These are phyloP conservation scores for Heliamphora pulchella DNA, from an alignment of 179 eudicot genomes.

Conservation along the genomic window DNA sequence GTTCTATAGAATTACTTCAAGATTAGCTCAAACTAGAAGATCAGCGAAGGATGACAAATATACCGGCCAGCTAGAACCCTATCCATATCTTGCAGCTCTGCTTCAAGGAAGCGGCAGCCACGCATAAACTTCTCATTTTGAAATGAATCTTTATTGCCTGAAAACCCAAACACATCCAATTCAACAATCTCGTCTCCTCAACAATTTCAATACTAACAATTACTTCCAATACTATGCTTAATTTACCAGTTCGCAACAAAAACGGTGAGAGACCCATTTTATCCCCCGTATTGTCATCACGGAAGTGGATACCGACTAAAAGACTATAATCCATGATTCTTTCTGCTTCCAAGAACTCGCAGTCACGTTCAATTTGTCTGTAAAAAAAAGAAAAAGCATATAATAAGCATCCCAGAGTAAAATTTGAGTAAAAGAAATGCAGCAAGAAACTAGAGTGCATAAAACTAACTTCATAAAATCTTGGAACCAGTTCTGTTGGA, in stretches of 20 bases:
- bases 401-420: constrained; percentile 10
- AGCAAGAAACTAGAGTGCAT: not conserved
- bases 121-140: constrained; percentile 37
- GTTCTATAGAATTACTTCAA: not conserved
- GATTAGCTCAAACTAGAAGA: constrained; percentile 6
- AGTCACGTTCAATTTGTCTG: constrained; percentile 89
- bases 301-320: constrained; percentile 84
- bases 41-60: not conserved
- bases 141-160: constrained; percentile 27
- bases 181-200: constrained; percentile 9
- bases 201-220: not conserved
- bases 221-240: constrained; percentile 57
- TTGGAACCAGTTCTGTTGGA: constrained; percentile 72
- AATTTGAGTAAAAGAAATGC: not conserved
- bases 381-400: constrained; percentile 41
- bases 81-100: constrained; percentile 86
- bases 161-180: not conserved
- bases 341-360: constrained; percentile 88
- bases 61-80: constrained; percentile 60
- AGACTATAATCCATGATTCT: constrained; percentile 95
- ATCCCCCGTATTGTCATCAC: constrained; percentile 63
- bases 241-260: constrained; percentile 40
- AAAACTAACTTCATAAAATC: constrained; percentile 75
- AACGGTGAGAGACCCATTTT: constrained; percentile 74
- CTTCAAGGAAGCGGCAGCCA: constrained; percentile 90